Evolutionary conservation across 202 grass and related monocot species (phyloP), one percentile per base, ranked within the genome.

Genomic region (Setaria viridis): DNA sequence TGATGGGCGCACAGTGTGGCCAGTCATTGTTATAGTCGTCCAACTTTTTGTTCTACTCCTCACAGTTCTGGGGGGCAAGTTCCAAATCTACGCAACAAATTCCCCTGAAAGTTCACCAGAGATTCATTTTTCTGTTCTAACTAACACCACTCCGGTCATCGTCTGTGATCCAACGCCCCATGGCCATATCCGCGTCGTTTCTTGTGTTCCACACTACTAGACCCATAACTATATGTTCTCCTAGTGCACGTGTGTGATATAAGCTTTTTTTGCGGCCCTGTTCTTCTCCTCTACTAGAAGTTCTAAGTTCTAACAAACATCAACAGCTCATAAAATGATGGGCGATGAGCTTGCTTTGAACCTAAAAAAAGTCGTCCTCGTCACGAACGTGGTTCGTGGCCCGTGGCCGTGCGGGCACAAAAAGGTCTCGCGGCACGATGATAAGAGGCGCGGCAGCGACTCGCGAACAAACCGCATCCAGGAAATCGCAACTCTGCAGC

Each of bases 361-460:
- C 46, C 4, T 0, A 79, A 80, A 80, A 80, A 39, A 80, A 16
- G 46, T 19, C 60, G 17, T 37, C 77, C 16, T 67, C 77, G 2
- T 59, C 49, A 85, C 73, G 62, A 69, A 33, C 19, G 3, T 3
- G 11, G 13, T 33, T 15, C n/a, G 57, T 51, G 34, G 30, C 20
- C 20, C 46, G 47, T 15, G 32, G 30, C 59, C 59, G 25, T 68
- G 39, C 3, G 7, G 46, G 53, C 41, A 1, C 25, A 63, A 25
- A 62, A 83, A 39, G 42, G 69, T 73, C 15, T 17, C 56, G 43
- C 39, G 45, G 14, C 4, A 3, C 19, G 59, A 49, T 6, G 11
- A 7, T 3, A 25, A 25, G 25, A 9, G 9, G 5, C 17, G 4
- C 6, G 30, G 16, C 49, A 45, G 50, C 49, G 49, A 85, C 63